Percentiles rank a stretch among this genome's conserved stretches.
phyloP scores from a whole-genome alignment of 2,329 filamentous ascomycete species.

The Aspergillus glaucus region DNA sequence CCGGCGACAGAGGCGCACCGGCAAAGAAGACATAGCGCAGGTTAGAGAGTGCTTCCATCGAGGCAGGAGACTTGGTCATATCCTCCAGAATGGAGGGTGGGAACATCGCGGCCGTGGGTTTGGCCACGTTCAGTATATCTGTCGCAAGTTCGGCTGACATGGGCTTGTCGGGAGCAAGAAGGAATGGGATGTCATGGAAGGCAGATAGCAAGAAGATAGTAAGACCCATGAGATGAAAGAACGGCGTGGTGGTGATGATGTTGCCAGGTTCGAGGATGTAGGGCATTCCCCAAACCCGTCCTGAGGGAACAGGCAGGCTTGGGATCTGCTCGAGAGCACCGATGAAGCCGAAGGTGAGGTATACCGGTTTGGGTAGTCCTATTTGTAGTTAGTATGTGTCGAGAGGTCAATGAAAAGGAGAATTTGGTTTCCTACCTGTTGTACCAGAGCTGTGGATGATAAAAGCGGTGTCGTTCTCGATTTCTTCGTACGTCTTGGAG shows the following conservation, averaged over 20 bases:
- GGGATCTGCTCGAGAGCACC: constrained; percentile 4
- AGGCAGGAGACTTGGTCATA: constrained; percentile 9
- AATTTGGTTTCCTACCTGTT: constrained; percentile 17
- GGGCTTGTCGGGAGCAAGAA: constrained; percentile 16
- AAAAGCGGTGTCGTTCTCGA: constrained; percentile 16
- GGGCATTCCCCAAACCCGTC: constrained; percentile 1
- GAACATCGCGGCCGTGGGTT: constrained; percentile 10
- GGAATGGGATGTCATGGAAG: constrained; percentile 8
- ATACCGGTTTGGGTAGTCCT: constrained; percentile 16
- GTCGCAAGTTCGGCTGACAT: constrained; percentile 11
- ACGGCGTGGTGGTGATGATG: constrained; percentile 11
- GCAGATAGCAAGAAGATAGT: constrained; percentile 5
- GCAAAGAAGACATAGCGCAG: constrained; percentile 12
- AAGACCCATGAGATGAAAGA: constrained; percentile 19
- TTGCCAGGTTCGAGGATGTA: constrained; percentile 3
- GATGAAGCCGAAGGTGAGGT: constrained; percentile 14
- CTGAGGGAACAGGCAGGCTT: constrained; percentile 3
- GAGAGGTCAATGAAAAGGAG: no score
- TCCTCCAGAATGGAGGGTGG: constrained; percentile 16
- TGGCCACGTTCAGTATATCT: constrained; percentile 5
- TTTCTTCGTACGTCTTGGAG: constrained; percentile 13
- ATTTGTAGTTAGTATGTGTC: not conserved
- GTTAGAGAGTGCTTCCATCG: constrained; percentile 5
- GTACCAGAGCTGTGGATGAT: constrained; percentile 32
- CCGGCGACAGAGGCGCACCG: constrained; percentile 8